Evolutionary conservation across 2,329 filamentous ascomycete genomes (phyloP), one percentile per base, ranked within the genome.

Genomic region (Aspergillus pseudotamarii): DNA sequence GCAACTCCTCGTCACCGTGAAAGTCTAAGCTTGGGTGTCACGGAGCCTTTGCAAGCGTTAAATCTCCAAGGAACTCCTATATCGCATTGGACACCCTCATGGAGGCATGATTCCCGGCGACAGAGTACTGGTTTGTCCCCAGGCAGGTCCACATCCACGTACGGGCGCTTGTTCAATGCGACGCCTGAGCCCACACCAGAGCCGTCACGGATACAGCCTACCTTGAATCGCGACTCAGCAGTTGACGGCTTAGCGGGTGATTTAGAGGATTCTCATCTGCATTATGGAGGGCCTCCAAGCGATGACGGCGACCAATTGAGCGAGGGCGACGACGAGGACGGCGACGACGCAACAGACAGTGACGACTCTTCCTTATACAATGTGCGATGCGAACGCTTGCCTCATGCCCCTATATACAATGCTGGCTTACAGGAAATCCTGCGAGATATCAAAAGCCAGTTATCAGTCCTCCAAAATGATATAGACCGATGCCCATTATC

Each of bases 381-480:
- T 51, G 51, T 68, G 19, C 64, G 63, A 6, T 38, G 58, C 12
- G 68, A 69, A 53, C 36, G 48, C 34, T 64, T 69, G 23, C 63
- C 66, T 21, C 34, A 4, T 2, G 68, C 66, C 10, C 68, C 51
- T 14, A 66, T 69, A n/a, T 71, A 71, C 45, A 57, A 69, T 30
- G n/a, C 11, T 32, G 36, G 48, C 1, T 57, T 69, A n/a, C 63
- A 69, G 50, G 46, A 62, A 58, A 62, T 48, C 21, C 28, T 69
- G 51, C 54, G 60, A 23, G 23, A 51, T 16, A 57, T 69, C 23
- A 61, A 54, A 51, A 28, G 16, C 26, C 38, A 58, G 19, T 50
- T 69, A 1, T 38, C 58, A 21, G 28, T 38, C 26, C 58, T 69
- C 11, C 6, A 19, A 19, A 2, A 64, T 69, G 59, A 32, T 30